phyloP scores from a whole-genome alignment of 164 flowering plant species.

The Annona cherimola region DNA sequence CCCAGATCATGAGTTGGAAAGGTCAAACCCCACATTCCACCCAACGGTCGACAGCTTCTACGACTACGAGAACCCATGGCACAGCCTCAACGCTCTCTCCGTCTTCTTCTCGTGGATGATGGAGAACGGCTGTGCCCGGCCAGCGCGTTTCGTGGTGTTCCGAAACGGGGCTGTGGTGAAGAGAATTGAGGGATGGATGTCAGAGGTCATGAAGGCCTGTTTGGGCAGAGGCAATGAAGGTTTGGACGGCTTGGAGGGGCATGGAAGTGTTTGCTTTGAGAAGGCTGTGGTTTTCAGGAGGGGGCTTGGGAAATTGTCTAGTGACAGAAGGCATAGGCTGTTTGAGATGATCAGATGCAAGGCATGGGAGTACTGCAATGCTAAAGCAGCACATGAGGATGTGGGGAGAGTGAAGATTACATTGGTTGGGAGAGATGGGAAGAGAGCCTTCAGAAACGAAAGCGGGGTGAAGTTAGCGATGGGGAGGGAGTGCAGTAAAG shows the following conservation, averaged over 20 bases:
- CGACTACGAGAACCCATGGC: constrained; percentile 16
- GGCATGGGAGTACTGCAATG: constrained; percentile 12
- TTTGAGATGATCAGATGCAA: constrained; percentile 15
- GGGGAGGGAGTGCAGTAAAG: constrained; percentile 13
- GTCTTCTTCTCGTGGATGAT: constrained; percentile 13
- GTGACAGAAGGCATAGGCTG: constrained; percentile 7
- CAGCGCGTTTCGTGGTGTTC: constrained; percentile 9
- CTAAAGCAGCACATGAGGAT: neutral
- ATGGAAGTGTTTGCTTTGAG: constrained; percentile 13
- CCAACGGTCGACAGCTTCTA: constrained; percentile 17
- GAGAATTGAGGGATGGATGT: constrained; percentile 7
- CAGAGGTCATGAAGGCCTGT: constrained; percentile 6
- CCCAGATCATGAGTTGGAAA: neutral
- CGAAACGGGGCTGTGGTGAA: constrained; percentile 6
- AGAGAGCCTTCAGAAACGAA: constrained; percentile 11
- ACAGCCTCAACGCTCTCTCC: constrained; percentile 10
- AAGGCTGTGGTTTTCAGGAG: constrained; percentile 15
- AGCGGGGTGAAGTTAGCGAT: constrained; percentile 11
- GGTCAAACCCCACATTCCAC: constrained; percentile 3
- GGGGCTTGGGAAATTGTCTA: constrained; percentile 12
- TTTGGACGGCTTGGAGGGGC: constrained; percentile 3
- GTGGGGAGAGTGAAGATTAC: neutral
- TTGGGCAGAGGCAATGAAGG: constrained; percentile 4
- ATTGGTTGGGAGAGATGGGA: constrained; percentile 10
- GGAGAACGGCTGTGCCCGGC: constrained; percentile 5